phyloP scores from a whole-genome alignment of 352 stramenopile species.

The Pythium apleroticum region DNA sequence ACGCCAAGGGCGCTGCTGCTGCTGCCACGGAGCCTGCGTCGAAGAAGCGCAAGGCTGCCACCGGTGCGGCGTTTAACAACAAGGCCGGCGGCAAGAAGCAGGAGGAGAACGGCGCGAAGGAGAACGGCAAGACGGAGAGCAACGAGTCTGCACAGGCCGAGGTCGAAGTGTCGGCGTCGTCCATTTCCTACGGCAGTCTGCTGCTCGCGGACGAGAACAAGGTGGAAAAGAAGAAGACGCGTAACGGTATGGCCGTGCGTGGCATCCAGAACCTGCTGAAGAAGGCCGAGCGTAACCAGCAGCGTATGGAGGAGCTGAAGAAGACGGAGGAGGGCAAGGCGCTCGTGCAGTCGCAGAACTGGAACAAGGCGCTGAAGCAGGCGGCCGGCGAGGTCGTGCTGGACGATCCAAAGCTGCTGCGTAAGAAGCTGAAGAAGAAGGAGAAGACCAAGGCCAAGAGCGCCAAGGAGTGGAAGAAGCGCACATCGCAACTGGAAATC shows the following conservation, averaged over 20 bases:
- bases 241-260: constrained; percentile 66
- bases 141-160: constrained; percentile 7
- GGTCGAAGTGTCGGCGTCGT: constrained; percentile 29
- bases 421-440: constrained; percentile 85
- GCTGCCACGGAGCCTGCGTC: constrained; percentile 29
- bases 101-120: constrained; percentile 20
- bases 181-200: constrained; percentile 80
- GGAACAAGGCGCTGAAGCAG: constrained; percentile 75
- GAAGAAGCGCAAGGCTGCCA: constrained; percentile 60
- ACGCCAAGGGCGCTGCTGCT: constrained; percentile 25
- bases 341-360: constrained; percentile 60
- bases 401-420: constrained; percentile 77
- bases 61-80: constrained; percentile 39
- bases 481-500: constrained; percentile 52
- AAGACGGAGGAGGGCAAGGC: constrained; percentile 74
- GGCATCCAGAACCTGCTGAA: constrained; percentile 81
- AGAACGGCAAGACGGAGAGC: constrained; percentile 19
- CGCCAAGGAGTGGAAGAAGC: constrained; percentile 78
- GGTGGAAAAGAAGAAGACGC: constrained; percentile 59
- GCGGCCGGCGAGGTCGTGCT: constrained; percentile 61
- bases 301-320: constrained; percentile 76
- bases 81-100: constrained; percentile 36
- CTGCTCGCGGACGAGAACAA: constrained; percentile 57
- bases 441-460: constrained; percentile 81
- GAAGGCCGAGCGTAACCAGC: constrained; percentile 76